Conservation (phyloP, 805 yeast species). For the Ogataea wickerhamii region DNA sequence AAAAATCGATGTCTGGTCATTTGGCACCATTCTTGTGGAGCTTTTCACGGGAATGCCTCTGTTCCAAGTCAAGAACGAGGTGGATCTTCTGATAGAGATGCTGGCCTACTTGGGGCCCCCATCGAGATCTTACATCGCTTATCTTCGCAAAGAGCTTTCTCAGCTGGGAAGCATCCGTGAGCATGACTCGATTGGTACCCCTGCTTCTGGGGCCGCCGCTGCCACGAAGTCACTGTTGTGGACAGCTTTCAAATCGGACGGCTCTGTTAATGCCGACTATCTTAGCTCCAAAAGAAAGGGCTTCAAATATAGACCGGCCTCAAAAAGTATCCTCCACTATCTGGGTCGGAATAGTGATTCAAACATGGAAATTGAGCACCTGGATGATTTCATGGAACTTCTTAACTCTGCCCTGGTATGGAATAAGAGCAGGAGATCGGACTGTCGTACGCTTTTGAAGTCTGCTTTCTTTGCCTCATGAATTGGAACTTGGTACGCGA, state of each 20-base stretch:
- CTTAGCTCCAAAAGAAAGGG: slow-evolving; percentile 15
- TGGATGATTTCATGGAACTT: slow-evolving; percentile 26
- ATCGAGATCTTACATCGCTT: slow-evolving; percentile 35
- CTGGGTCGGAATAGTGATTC: background rate
- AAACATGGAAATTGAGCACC: background rate
- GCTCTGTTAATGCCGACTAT: slow-evolving; percentile 23
- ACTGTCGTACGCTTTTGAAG: slow-evolving; percentile 27
- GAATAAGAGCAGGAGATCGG: slow-evolving; percentile 32
- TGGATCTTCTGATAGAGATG: slow-evolving; percentile 42
- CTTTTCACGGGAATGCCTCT: slow-evolving; percentile 55
- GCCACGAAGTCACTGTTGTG: slow-evolving; percentile 35
- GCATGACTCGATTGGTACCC: slow-evolving; percentile 3
- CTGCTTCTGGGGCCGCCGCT: background rate
- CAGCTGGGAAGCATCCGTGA: slow-evolving; percentile 35
- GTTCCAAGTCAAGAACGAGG: slow-evolving; percentile 48
- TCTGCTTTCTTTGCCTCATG: slow-evolving; percentile 32
- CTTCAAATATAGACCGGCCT: slow-evolving; percentile 21
- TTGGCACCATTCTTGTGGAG: slow-evolving; percentile 91
- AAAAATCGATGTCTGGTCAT: slow-evolving; percentile 82
- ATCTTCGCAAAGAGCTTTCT: slow-evolving; percentile 37
- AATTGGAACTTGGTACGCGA: too few relatives aligned
- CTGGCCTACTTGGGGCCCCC: slow-evolving; percentile 49
- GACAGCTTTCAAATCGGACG: slow-evolving; percentile 32
- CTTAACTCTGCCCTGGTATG: slow-evolving; percentile 32
- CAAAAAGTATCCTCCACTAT: slow-evolving; percentile 13